Evolutionary conservation across 2,329 filamentous ascomycete genomes (phyloP).

Genomic region (Diplodia scrobiculata): DNA sequence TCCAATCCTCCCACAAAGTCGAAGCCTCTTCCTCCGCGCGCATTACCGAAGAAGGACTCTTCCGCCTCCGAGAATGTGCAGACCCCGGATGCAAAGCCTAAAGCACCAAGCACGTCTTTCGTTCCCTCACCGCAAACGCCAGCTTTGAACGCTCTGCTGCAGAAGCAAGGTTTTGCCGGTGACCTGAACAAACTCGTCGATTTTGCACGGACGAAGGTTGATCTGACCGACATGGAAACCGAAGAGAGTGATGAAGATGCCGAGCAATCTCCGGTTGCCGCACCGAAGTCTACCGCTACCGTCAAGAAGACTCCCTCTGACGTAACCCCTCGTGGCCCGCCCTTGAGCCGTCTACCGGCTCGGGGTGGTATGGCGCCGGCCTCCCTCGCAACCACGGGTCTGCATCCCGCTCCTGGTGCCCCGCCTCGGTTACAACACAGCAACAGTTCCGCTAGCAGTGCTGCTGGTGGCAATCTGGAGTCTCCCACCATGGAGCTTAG

Average conservation of each 20-base stretch:
- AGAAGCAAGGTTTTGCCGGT: conserved; percentile 49
- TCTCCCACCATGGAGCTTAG: conserved; percentile 45
- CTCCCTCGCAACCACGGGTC: conserved; percentile 33
- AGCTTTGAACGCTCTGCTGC: conserved; percentile 45
- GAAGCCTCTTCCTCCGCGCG: conserved; percentile 27
- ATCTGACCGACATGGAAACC: conserved; percentile 41
- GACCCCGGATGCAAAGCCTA: conserved; percentile 12
- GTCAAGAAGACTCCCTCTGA: conserved; percentile 17
- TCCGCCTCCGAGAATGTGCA: conserved; percentile 1
- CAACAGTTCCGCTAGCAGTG: conserved; percentile 19
- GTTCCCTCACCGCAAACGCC: conserved; percentile 47
- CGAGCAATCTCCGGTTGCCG: conserved; percentile 12
- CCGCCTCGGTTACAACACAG: conserved; percentile 18
- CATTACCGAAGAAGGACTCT: conserved; percentile 21
- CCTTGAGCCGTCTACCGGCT: conserved; percentile 24
- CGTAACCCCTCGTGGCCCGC: conserved; percentile 7
- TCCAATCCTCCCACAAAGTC: conserved; percentile 24
- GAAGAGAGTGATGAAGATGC: conserved; percentile 41
- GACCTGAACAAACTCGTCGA: conserved; percentile 44
- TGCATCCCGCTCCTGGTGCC: conserved; percentile 14
- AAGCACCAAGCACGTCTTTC: conserved; percentile 35
- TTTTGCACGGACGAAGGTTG: conserved; percentile 42
- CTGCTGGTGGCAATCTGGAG: conserved; percentile 17
- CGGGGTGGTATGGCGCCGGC: conserved; percentile 38
- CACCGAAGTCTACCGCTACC: conserved; percentile 20